phyloP scores from a whole-genome alignment of 768 basidiomycete genomes.

The Kwoniella dejecticola region DNA sequence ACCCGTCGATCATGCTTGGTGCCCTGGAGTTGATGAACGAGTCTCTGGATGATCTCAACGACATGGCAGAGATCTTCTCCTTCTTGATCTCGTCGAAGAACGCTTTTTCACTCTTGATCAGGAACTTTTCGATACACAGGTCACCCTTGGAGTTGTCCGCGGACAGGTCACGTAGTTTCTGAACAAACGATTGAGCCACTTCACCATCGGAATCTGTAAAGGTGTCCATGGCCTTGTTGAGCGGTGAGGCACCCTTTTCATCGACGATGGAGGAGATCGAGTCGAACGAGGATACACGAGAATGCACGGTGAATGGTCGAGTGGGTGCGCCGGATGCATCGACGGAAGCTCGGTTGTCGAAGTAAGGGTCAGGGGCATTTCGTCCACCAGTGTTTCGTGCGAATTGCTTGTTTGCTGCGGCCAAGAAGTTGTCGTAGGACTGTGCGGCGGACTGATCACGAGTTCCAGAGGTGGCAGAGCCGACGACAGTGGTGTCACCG shows the following conservation, averaged over 20 bases:
- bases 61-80: constrained; percentile 70
- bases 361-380: constrained; percentile 79
- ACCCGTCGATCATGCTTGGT: constrained; percentile 53
- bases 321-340: constrained; percentile 58
- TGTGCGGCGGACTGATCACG: constrained; percentile 46
- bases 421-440: constrained; percentile 76
- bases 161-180: constrained; percentile 73
- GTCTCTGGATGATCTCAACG: constrained; percentile 50
- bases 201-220: constrained; percentile 94
- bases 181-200: constrained; percentile 84
- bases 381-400: constrained; percentile 71
- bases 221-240: constrained; percentile 92
- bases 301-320: constrained; percentile 77
- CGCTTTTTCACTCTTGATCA: constrained; percentile 86
- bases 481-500: constrained; percentile 43
- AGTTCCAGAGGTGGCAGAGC: constrained; percentile 21
- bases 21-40: constrained; percentile 52
- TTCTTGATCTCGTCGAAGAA: constrained; percentile 89
- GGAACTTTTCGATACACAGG: constrained; percentile 85
- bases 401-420: constrained; percentile 80
- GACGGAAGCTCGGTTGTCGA: constrained; percentile 59
- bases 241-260: constrained; percentile 80
- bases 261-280: constrained; percentile 89
- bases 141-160: constrained; percentile 88
- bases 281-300: constrained; percentile 79